Evolutionary conservation across 2,329 filamentous ascomycete species (phyloP).

Genomic region (Hypoxylon sp.): DNA sequence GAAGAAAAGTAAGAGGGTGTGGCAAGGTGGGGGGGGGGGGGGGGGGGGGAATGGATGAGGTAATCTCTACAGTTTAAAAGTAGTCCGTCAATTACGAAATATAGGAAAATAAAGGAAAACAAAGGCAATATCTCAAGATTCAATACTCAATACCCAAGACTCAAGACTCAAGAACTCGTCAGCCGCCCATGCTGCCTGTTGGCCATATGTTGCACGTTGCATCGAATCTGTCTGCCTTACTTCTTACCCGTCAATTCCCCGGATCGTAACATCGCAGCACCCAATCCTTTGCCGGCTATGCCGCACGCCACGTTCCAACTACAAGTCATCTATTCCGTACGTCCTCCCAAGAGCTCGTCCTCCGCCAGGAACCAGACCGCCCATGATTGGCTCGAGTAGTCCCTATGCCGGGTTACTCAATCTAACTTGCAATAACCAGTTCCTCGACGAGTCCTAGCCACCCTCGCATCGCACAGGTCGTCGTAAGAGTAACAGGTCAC

Average conservation of each 20-base stretch:
- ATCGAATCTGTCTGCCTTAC: not conserved
- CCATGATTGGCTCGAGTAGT: constrained; percentile 2
- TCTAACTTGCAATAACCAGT: not conserved
- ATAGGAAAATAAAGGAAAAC: too few species aligned
- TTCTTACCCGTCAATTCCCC: constrained; percentile 4
- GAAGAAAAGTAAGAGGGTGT: not conserved
- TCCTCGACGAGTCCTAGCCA: constrained; percentile 12
- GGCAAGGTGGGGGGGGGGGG: not conserved
- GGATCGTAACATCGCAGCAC: constrained; percentile 4
- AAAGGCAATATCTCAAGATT: too few species aligned
- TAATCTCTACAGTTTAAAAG: not conserved
- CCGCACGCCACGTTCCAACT: not conserved
- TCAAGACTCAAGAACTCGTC: too few species aligned
- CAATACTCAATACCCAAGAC: too few species aligned
- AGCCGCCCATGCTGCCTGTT: not conserved
- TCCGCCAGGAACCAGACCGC: not conserved
- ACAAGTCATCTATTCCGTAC: constrained; percentile 13
- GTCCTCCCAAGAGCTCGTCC: constrained; percentile 12
- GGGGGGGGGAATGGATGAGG: not conserved
- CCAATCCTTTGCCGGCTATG: constrained; percentile 13
- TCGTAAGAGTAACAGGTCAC: constrained; percentile 7
- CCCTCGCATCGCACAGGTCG: constrained; percentile 3
- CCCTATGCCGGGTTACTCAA: constrained; percentile 9
- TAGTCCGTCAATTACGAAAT: too few species aligned
- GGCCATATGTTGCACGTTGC: not conserved